Evolutionary conservation across 1,284 basidiomycete species (phyloP).

Genomic region (Ganoderma resinaceum): DNA sequence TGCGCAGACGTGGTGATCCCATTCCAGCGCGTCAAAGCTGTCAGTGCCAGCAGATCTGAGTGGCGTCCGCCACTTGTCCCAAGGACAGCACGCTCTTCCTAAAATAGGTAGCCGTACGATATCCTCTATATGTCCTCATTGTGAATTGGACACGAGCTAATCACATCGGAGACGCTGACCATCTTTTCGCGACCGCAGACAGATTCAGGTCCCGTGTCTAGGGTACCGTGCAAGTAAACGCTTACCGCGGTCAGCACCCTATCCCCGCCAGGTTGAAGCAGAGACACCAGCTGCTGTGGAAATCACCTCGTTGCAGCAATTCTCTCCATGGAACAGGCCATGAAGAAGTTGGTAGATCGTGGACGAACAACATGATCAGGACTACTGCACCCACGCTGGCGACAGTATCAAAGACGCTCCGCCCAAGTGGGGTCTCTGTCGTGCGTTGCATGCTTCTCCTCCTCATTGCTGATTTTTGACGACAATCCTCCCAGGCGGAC

Average conservation of each 20-base stretch:
- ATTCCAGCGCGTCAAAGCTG: background rate
- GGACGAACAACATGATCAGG: background rate
- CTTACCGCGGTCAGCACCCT: background rate
- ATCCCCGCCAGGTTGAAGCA: background rate
- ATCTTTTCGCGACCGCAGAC: constrained; percentile 6
- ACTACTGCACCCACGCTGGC: background rate
- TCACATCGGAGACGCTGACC: background rate
- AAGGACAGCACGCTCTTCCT: background rate
- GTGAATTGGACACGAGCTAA: background rate
- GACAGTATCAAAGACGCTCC: background rate
- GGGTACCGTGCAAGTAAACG: background rate
- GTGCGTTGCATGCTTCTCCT: background rate
- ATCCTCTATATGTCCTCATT: background rate
- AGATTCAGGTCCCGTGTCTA: background rate
- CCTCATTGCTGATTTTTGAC: background rate
- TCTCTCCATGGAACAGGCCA: background rate
- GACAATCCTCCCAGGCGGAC: background rate
- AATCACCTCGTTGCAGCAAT: background rate
- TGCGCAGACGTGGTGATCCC: background rate
- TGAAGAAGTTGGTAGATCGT: background rate
- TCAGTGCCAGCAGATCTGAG: background rate
- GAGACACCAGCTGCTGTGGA: background rate
- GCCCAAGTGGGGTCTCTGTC: background rate
- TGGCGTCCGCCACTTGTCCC: background rate
- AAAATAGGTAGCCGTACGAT: background rate